Conservation (phyloP, 2,329 filamentous ascomycete genomes). For the Pestalotiopsis sp. region DNA sequence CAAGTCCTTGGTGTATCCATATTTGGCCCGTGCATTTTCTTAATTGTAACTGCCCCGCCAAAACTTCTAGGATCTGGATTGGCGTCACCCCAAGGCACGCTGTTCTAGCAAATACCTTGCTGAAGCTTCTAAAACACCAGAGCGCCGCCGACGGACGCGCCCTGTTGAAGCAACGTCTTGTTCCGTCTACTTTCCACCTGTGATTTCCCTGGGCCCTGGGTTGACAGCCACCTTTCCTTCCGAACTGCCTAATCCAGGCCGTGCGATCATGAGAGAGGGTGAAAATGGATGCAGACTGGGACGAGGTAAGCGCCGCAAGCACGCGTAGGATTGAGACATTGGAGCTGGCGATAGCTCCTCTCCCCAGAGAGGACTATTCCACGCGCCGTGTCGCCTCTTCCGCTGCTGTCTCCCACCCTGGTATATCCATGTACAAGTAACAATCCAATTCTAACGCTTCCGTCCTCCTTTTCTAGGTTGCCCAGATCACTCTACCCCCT, state of each 20-base stretch:
- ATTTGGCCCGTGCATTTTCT: no score
- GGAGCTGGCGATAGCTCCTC: slow-evolving; percentile 18
- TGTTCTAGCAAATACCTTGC: background rate
- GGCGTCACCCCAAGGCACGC: no score
- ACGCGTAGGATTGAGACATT: slow-evolving; percentile 13
- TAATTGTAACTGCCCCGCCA: no score
- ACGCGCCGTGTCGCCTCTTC: background rate
- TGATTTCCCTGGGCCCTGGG: background rate
- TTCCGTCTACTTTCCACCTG: background rate
- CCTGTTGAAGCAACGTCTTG: no score
- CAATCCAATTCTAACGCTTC: background rate
- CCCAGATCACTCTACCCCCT: slow-evolving; percentile 79
- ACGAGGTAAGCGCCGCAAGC: slow-evolving; percentile 54
- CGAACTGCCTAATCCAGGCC: background rate
- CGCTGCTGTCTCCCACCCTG: background rate
- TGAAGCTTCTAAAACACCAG: background rate
- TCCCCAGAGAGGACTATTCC: background rate
- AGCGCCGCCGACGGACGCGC: no score
- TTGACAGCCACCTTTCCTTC: background rate
- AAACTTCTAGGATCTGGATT: no score
- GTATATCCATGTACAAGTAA: background rate
- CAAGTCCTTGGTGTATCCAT: no score
- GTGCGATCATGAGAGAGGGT: slow-evolving; percentile 5
- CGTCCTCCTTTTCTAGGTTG: slow-evolving; percentile 56
- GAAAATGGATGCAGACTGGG: slow-evolving; percentile 70